Conservation (phyloP, 306 rosid species). For the Macrotyloma uniflorum region DNA sequence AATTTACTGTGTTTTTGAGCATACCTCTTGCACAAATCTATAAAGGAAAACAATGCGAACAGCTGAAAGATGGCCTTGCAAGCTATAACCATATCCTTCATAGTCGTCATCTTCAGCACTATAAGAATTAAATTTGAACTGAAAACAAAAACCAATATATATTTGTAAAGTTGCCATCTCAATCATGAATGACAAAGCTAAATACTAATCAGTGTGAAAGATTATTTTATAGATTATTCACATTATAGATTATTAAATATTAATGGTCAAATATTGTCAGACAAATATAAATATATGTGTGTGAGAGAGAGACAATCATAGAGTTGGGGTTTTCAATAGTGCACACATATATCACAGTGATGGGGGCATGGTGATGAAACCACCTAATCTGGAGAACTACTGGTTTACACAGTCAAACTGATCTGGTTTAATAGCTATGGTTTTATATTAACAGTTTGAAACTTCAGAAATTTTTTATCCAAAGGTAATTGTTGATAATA, state of each 20-base stretch:
- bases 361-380: neutral
- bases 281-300: neutral
- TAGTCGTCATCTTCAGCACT: conserved; percentile 89
- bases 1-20: conserved; percentile 28
- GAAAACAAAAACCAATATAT: conserved; percentile 39
- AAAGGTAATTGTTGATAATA: too few relatives aligned
- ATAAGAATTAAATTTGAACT: conserved; percentile 92
- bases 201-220: neutral
- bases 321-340: too few relatives aligned
- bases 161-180: neutral
- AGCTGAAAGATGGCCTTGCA: conserved; percentile 92
- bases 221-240: neutral
- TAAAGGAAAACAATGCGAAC: conserved; percentile 95
- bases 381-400: neutral
- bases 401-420: neutral
- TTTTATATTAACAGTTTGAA: neutral
- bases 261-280: neutral
- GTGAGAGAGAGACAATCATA: neutral
- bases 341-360: neutral
- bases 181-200: conserved; percentile 10
- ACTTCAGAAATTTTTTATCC: neutral
- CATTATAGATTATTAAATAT: neutral
- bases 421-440: too few relatives aligned
- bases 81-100: conserved; percentile 87
- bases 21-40: conserved; percentile 98